These are phyloP conservation scores for Colletotrichum chlorophyti DNA, from an alignment of 2,329 filamentous ascomycete genomes.

Conservation along the genomic window DNA sequence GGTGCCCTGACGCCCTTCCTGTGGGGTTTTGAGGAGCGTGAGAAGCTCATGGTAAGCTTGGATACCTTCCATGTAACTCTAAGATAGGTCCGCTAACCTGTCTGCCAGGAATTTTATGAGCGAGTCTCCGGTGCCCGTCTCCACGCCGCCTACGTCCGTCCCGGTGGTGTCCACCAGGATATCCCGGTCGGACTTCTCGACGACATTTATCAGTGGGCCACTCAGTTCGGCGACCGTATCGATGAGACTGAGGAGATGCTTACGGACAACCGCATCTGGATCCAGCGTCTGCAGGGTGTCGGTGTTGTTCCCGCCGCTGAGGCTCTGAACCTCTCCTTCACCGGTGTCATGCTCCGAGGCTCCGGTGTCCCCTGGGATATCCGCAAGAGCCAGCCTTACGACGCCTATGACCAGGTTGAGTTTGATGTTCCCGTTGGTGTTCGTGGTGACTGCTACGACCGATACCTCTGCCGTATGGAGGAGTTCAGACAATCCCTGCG, in stretches of 20 bases:
- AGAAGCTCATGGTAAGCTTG: slow-evolving; percentile 92
- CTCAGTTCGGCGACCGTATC: slow-evolving; percentile 97
- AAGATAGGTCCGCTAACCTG: slow-evolving; percentile 2
- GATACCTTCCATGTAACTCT: too few species aligned
- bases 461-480: slow-evolving; percentile 99
- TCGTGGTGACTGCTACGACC: slow-evolving; percentile 98
- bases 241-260: slow-evolving; percentile 99
- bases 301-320: slow-evolving; percentile 91
- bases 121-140: slow-evolving; percentile 97
- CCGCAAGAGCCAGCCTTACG: slow-evolving; percentile 95
- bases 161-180: slow-evolving; percentile 95
- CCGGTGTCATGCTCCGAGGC: slow-evolving; percentile 96
- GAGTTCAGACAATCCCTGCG: slow-evolving; percentile 98
- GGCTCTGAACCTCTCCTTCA: slow-evolving; percentile 96
- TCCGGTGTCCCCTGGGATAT: slow-evolving; percentile 97
- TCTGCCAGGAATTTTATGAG: slow-evolving; percentile 93
- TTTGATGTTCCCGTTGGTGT: slow-evolving; percentile 97
- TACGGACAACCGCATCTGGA: slow-evolving; percentile 99
- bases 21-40: slow-evolving; percentile 99
- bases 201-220: slow-evolving; percentile 99
- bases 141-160: slow-evolving; percentile 95
- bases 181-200: slow-evolving; percentile 92
- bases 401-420: slow-evolving; percentile 96
- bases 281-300: slow-evolving; percentile 87
- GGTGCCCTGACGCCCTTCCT: slow-evolving; percentile 97